phyloP scores from a whole-genome alignment of 805 yeast species.

The Ogataea methanolica region DNA sequence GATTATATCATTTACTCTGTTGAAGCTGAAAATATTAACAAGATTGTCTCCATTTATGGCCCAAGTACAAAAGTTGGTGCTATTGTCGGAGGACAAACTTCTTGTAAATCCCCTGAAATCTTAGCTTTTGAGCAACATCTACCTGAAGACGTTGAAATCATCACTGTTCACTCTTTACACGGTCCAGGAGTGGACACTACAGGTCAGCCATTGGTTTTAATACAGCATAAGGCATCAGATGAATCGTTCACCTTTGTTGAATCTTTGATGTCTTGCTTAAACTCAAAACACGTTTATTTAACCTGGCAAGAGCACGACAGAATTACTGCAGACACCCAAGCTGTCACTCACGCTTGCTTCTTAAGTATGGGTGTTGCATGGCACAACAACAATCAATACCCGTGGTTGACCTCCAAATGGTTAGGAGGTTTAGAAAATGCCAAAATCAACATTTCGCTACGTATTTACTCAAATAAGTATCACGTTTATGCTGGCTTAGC shows the following conservation, averaged over 20 bases:
- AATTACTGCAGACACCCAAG: constrained; percentile 97
- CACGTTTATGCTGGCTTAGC: constrained; percentile 98
- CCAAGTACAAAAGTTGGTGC: constrained; percentile 86
- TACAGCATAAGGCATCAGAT: constrained; percentile 62
- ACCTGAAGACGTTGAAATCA: constrained; percentile 77
- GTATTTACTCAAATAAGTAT: constrained; percentile 93
- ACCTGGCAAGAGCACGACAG: constrained; percentile 88
- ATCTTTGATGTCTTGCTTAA: constrained; percentile 60
- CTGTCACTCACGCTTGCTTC: constrained; percentile 97
- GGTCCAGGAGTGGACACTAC: constrained; percentile 87
- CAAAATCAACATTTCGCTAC: constrained; percentile 83
- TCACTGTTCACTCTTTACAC: constrained; percentile 87
- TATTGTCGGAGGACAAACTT: constrained; percentile 97
- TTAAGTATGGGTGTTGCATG: constrained; percentile 96
- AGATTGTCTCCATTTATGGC: constrained; percentile 72
- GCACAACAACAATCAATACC: constrained; percentile 77
- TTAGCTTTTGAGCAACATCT: constrained; percentile 71
- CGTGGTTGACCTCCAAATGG: constrained; percentile 88
- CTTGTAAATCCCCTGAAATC: constrained; percentile 90
- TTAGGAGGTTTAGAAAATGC: constrained; percentile 95
- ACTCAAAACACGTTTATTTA: constrained; percentile 72
- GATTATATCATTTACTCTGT: constrained; percentile 89
- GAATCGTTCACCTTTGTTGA: constrained; percentile 59
- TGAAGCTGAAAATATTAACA: constrained; percentile 80
- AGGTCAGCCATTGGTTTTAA: constrained; percentile 90